Conservation (phyloP, 768 basidiomycete species). For the Crucibulum laeve region DNA sequence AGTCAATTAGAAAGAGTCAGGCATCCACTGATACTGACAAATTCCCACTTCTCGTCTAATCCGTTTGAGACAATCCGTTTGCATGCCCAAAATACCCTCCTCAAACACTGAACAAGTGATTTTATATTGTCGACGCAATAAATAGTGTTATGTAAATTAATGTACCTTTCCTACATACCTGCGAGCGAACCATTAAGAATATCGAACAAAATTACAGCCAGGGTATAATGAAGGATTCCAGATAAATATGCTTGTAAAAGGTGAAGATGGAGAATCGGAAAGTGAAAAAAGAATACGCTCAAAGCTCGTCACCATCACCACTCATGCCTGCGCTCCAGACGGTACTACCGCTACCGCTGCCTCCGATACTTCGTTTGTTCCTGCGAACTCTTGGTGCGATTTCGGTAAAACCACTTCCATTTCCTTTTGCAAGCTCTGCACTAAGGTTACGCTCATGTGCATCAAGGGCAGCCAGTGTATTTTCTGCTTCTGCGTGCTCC, state of each 20-base stretch:
- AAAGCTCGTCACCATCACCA: slow-evolving; percentile 42
- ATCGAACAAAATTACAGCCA: no score
- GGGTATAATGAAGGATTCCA: no score
- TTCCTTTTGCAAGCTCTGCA: slow-evolving; percentile 74
- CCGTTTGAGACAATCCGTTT: slow-evolving; percentile 78
- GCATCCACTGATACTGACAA: slow-evolving; percentile 65
- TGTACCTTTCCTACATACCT: no score
- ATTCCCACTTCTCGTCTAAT: slow-evolving; percentile 58
- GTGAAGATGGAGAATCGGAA: no score
- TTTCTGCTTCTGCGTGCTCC: slow-evolving; percentile 76
- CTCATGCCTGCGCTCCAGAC: slow-evolving; percentile 88
- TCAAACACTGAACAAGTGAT: slow-evolving; percentile 45
- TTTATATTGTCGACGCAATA: no score
- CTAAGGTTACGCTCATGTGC: slow-evolving; percentile 70
- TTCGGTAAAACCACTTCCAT: slow-evolving; percentile 75
- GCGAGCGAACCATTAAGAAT: no score
- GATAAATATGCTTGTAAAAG: no score
- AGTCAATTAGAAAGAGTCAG: slow-evolving; percentile 67
- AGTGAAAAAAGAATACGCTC: no score
- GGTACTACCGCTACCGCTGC: slow-evolving; percentile 71
- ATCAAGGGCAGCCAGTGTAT: slow-evolving; percentile 72
- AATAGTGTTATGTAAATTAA: no score
- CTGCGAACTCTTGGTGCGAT: slow-evolving; percentile 53
- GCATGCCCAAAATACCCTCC: slow-evolving; percentile 74
- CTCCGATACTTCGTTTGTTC: slow-evolving; percentile 57